Percentiles rank a stretch among this genome's conserved stretches.
Evolutionary conservation across 139 green algal species (phyloP).

Genomic region (Micromonas commoda): DNA sequence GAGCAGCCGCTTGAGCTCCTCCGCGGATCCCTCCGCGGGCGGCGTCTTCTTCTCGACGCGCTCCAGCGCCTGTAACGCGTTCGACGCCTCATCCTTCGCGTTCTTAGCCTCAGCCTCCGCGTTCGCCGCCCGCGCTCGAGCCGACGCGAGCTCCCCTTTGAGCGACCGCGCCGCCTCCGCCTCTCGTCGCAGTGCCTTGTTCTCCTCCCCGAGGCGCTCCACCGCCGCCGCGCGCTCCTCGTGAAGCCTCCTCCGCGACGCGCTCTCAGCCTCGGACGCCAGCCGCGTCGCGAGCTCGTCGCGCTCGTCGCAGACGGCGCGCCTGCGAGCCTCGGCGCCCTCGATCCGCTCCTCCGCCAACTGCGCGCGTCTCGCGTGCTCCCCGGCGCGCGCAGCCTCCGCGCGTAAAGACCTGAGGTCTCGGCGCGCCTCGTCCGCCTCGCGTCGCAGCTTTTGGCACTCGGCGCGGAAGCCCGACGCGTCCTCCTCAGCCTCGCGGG

Average conservation of each 20-base stretch:
- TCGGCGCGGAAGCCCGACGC: no score
- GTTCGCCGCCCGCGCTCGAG: neutral
- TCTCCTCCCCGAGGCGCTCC: neutral
- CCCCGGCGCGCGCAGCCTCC: no score
- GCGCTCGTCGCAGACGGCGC: neutral
- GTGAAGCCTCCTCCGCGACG: neutral
- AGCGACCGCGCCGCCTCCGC: neutral
- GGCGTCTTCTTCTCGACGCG: neutral
- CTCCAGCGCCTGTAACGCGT: neutral
- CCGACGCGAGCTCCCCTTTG: neutral
- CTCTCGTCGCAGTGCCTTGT: neutral
- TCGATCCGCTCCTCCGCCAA: neutral
- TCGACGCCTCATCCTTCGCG: neutral
- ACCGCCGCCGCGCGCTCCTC: neutral
- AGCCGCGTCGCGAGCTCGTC: neutral
- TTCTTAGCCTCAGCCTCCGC: neutral
- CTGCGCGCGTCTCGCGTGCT: neutral
- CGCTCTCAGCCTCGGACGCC: neutral
- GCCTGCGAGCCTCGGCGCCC: neutral
- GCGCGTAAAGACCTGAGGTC: no score
- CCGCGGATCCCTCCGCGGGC: neutral
- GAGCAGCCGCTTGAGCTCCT: neutral
- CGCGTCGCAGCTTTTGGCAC: neutral
- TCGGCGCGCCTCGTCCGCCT: neutral
- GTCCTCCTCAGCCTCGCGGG: no score